phyloP scores from a whole-genome alignment of 306 rosid genomes.

The Citrullus mucosospermus region DNA sequence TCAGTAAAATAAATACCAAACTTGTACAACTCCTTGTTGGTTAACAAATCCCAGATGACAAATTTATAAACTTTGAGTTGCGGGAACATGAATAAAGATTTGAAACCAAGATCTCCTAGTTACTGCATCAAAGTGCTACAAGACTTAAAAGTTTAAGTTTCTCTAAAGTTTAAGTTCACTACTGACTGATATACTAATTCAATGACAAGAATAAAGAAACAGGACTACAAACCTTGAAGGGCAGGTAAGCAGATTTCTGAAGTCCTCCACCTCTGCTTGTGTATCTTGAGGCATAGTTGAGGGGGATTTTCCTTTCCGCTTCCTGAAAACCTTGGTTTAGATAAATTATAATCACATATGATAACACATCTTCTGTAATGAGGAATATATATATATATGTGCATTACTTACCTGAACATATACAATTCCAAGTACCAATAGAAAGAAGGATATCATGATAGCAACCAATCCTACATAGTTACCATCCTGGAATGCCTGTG shows the following conservation, averaged over 20 bases:
- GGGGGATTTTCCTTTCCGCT: constrained; percentile 96
- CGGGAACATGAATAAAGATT: neutral
- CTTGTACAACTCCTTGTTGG: neutral
- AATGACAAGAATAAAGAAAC: constrained; percentile 10
- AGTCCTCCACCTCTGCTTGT: constrained; percentile 62
- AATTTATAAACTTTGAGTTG: neutral
- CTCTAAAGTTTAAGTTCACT: neutral
- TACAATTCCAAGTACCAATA: constrained; percentile 86
- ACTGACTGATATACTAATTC: neutral
- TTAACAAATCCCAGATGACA: neutral
- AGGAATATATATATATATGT: constrained; percentile 8
- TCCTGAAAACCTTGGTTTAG: constrained; percentile 57
- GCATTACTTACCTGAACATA: constrained; percentile 77
- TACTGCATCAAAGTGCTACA: neutral
- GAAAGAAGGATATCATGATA: constrained; percentile 52
- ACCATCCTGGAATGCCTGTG: constrained; percentile 71
- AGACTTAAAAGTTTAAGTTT: neutral
- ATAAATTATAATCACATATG: constrained; percentile 14
- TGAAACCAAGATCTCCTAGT: neutral
- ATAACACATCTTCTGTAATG: constrained; percentile 1
- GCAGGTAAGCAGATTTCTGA: constrained; percentile 83
- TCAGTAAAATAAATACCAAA: neutral
- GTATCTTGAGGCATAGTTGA: constrained; percentile 88
- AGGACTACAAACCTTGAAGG: constrained; percentile 60
- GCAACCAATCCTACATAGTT: constrained; percentile 73